Base-by-base conservation (phyloP, 2,329 filamentous ascomycete genomes). In the Balansia obtecta region DNA sequence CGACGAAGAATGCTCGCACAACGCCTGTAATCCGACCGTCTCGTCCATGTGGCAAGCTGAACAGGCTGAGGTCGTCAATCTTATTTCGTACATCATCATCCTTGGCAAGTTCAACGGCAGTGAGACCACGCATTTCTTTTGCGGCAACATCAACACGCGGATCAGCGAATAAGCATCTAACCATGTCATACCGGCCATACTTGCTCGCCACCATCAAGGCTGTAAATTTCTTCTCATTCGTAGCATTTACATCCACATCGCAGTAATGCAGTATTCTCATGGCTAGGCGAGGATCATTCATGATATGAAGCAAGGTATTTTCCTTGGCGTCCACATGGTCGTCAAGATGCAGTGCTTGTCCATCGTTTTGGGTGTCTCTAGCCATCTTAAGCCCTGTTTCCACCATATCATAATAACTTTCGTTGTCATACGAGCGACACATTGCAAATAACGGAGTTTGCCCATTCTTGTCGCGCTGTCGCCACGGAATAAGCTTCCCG, bases 171-270 rank as follows among this genome's bases (percentile, higher is more conserved):
- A 98, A 75, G 10, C 84, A 83, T 52, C 90, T 78, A 16, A 98
- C 91, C 74, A 95, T 88, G 59, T 97, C 93, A 49, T 95, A 85
- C 54, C 93, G 81, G 34, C 93, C 93, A 62, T 97, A 98, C 65
- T 98, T 98, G 76, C 91, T 97, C 8, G 91, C 91, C 54, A 98
- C 86, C 93, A 98, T 98, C 51, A 98, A 73, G 1, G 93, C 84
- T 0, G 94, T 98, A 62, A 98, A 97, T 45, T 81, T 85, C 69
- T 88, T 95, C 59, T 97, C 90, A 61, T 98, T 98, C 9, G 84
- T 86, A 9, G 91, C 90, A 67, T 98, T 98, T 50, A 91, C 87
- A 62, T 98, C 89, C n/a, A 89, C 85, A 58, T 98, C 93, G 67
- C 90, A 95, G 53, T 84, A 79, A 50, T 86, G 78, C 37, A 98